Evolutionary conservation across 495 filamentous ascomycete genomes (phyloP), one percentile per base, ranked within the genome.

Genomic region (Margaritispora aquatica): DNA sequence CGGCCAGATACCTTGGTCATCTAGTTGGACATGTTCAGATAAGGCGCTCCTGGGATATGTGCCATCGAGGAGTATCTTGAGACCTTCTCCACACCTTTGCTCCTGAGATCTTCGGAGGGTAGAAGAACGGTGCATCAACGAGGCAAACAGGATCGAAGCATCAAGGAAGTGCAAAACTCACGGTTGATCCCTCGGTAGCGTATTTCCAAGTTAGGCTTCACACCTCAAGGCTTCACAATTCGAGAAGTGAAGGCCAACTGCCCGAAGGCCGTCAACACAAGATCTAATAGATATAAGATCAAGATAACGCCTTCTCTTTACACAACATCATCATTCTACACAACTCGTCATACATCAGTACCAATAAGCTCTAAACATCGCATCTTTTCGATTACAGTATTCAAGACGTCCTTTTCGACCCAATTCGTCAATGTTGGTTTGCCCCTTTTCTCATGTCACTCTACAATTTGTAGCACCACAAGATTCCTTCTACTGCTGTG

Each of bases 141-240:
- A 60, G 59, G 57, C 54, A 55, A 8, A 48, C 54, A 54, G 62
- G 62, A 64, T 57, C 46, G 55, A 61, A 63, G 51, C 31, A 24
- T 58, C 61, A 55, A 62, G 55, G 65, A 57, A 34, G 65, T 62
- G 59, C 48, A 63, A 63, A 58, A 60, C 0, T 64, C 26, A 64
- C 61, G 46, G 61, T 55, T 57, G 53, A 60, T 64, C 61, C 23
- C 19, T 59, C 64, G 31, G 62, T 58, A 64, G 65, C 62, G 65
- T 26, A 57, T 47, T 66, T 55, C 64, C 64, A 54, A 66, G 58
- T 21, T 63, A 55, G 62, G 65, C 47, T 63, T 61, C 19, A n/a
- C 7, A 44, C 38, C 10, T 44, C 38, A n/a, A 44, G 7, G 7
- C 38, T 44, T 22, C 54, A 48, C 46, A 54, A 22, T 21, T 58